Percentiles rank a stretch among this genome's conserved stretches.
phyloP scores from a whole-genome alignment of 2,329 filamentous ascomycete species.

The Volutella citrinella region DNA sequence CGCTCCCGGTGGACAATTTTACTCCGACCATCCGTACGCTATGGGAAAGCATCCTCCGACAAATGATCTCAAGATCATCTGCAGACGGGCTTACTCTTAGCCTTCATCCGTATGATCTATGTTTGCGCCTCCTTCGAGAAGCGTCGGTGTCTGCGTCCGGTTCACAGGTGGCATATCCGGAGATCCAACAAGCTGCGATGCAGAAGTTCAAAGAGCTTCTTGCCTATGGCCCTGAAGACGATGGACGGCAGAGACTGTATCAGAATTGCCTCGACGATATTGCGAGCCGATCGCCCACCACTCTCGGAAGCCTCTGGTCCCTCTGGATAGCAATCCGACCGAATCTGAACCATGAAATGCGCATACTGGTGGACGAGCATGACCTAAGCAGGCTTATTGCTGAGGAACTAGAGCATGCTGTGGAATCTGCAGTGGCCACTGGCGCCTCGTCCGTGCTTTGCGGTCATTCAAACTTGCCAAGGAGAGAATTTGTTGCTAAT shows the following conservation, averaged over 20 bases:
- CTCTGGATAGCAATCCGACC: slow-evolving; percentile 49
- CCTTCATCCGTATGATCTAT: slow-evolving; percentile 48
- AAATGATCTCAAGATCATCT: slow-evolving; percentile 43
- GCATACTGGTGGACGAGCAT: slow-evolving; percentile 57
- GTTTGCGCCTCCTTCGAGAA: slow-evolving; percentile 68
- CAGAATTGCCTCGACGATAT: slow-evolving; percentile 68
- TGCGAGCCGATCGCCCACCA: slow-evolving; percentile 56
- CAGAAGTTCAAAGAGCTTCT: slow-evolving; percentile 61
- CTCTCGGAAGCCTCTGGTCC: slow-evolving; percentile 71
- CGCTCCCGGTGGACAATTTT: slow-evolving; percentile 61
- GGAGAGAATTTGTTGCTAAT: slow-evolving; percentile 53
- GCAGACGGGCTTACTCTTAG: slow-evolving; percentile 32
- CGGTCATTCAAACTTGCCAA: slow-evolving; percentile 48
- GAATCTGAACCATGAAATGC: slow-evolving; percentile 49
- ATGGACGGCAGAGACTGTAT: slow-evolving; percentile 62
- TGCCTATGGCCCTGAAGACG: slow-evolving; percentile 46
- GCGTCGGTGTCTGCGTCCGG: slow-evolving; percentile 57
- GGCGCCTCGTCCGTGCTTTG: slow-evolving; percentile 44
- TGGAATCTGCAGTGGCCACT: slow-evolving; percentile 26
- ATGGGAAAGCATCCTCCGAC: slow-evolving; percentile 54
- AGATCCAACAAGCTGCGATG: slow-evolving; percentile 62
- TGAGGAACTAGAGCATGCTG: slow-evolving; percentile 60
- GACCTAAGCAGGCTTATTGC: slow-evolving; percentile 60
- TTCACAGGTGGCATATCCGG: slow-evolving; percentile 54
- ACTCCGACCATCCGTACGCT: slow-evolving; percentile 60